A percentile compares a stretch with the other conserved stretches of the same genome.
phyloP scores from a whole-genome alignment of 176 grass and related monocot genomes.

The Poa annua region DNA sequence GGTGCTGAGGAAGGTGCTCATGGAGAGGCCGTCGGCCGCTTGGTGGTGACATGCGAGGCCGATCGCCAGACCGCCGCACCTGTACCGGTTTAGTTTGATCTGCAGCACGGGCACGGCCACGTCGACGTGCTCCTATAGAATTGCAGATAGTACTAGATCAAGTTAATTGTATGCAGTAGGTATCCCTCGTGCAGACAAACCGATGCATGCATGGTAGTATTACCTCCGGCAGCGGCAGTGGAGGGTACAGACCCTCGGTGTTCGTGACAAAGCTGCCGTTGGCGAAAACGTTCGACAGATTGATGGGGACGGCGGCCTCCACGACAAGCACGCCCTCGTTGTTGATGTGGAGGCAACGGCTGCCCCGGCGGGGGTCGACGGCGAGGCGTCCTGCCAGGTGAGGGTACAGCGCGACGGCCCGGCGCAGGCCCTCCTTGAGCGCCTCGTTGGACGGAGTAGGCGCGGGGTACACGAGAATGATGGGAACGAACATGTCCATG shows the following conservation, averaged over 20 bases:
- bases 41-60: not conserved
- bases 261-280: not conserved
- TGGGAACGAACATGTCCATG: conserved; percentile 35
- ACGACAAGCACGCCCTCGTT: conserved; percentile 25
- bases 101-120: conserved; percentile 26
- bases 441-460: conserved; percentile 43
- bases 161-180: too few relatives aligned
- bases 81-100: conserved; percentile 42
- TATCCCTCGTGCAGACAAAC: too few relatives aligned
- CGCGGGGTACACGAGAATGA: conserved; percentile 33
- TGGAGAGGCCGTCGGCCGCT: not conserved
- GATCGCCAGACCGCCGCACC: conserved; percentile 33
- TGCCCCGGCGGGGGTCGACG: not conserved
- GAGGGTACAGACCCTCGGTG: conserved; percentile 14
- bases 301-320: not conserved
- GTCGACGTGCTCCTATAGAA: not conserved
- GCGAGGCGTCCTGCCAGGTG: not conserved
- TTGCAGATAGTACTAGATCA: too few relatives aligned
- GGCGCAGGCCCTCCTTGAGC: conserved; percentile 30
- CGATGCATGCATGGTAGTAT: not conserved
- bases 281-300: conserved; percentile 9
- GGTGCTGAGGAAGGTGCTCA: not conserved
- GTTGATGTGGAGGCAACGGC: not conserved
- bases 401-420: conserved; percentile 29
- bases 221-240: not conserved